Evolutionary conservation across 2,329 filamentous ascomycete species (phyloP).

Genomic region (Aureobasidium sp.): DNA sequence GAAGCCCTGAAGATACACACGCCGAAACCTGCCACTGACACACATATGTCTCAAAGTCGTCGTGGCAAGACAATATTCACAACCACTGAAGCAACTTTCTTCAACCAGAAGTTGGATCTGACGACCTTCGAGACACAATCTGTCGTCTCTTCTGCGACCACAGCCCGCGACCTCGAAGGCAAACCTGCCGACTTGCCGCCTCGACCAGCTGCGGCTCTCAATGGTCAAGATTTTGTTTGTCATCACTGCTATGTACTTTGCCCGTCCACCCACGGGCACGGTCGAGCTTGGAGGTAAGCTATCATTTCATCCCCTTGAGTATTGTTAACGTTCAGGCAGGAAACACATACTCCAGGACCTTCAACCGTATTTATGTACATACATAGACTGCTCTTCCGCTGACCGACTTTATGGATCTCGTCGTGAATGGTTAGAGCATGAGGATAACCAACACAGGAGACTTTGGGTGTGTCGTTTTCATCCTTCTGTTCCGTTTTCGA

Average conservation of each 20-base stretch:
- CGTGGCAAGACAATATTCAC: neutral
- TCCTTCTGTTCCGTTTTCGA: neutral
- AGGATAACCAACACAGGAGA: neutral
- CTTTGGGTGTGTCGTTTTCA: neutral
- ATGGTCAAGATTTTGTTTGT: neutral
- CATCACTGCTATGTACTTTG: neutral
- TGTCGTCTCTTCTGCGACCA: neutral
- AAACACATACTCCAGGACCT: slow-evolving; percentile 5
- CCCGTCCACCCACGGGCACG: neutral
- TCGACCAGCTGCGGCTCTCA: neutral
- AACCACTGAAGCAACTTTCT: neutral
- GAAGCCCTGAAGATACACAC: neutral
- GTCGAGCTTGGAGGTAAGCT: neutral
- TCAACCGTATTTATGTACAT: neutral
- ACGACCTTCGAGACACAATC: neutral
- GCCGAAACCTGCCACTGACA: neutral
- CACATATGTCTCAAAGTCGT: neutral
- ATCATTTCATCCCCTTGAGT: no score
- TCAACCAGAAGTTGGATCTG: neutral
- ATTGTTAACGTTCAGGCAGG: neutral
- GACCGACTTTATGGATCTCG: neutral
- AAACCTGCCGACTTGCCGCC: neutral
- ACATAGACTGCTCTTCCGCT: neutral
- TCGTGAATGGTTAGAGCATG: neutral
- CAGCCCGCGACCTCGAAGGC: slow-evolving; percentile 1